Percentiles rank a stretch among this genome's conserved stretches.
phyloP scores from a whole-genome alignment of 2,329 filamentous ascomycete species.

The Colletotrichum somersetense region DNA sequence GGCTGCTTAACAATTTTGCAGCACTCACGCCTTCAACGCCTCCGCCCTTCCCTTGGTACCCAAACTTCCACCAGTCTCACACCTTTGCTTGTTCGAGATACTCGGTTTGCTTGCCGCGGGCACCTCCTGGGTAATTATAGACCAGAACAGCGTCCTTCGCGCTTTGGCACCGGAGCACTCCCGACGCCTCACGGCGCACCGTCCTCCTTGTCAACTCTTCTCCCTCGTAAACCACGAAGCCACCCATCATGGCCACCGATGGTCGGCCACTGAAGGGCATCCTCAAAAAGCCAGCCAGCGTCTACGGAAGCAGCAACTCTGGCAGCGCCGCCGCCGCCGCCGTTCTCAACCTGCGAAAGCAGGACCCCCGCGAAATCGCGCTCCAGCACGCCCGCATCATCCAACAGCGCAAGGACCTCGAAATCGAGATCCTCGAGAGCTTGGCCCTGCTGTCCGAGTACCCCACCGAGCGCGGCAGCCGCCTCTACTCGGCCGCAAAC shows the following conservation, averaged over 20 bases:
- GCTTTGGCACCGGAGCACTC: neutral
- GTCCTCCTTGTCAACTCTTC: neutral
- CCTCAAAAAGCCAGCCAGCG: slow-evolving; percentile 67
- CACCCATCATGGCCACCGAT: slow-evolving; percentile 58
- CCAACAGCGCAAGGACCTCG: slow-evolving; percentile 83
- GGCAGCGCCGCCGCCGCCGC: slow-evolving; percentile 3
- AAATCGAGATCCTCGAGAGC: slow-evolving; percentile 78
- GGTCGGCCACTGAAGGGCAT: slow-evolving; percentile 65
- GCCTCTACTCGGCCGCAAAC: slow-evolving; percentile 58
- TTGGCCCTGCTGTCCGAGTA: slow-evolving; percentile 78
- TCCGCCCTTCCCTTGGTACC: neutral
- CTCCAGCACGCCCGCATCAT: slow-evolving; percentile 86
- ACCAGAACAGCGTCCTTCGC: neutral
- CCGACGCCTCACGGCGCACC: neutral
- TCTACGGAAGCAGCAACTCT: slow-evolving; percentile 43
- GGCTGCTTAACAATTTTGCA: slow-evolving; percentile 33
- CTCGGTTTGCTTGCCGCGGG: neutral
- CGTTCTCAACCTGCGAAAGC: slow-evolving; percentile 48
- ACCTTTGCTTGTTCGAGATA: too few relatives aligned
- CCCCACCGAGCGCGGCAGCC: slow-evolving; percentile 53
- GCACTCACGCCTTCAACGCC: neutral
- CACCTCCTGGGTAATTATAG: neutral
- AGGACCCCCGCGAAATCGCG: slow-evolving; percentile 72
- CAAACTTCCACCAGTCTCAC: neutral
- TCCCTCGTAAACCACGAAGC: neutral